Percentiles rank a stretch among this genome's conserved stretches.
Conservation (phyloP, 768 basidiomycete genomes). For the Pholiota conissans region DNA sequence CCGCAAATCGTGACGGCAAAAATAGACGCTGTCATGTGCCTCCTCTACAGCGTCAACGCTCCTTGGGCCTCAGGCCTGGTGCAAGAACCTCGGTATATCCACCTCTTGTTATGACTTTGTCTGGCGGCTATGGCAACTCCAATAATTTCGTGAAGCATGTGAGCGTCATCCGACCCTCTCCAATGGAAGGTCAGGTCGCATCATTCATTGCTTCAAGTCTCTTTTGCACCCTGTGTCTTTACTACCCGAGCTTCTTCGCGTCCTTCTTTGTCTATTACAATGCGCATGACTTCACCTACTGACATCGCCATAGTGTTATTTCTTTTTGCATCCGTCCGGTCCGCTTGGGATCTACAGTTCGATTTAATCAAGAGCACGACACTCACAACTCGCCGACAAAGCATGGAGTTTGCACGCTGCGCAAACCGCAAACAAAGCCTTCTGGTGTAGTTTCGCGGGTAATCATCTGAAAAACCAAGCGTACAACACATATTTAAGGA, state of each 20-base stretch:
- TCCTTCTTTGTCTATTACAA: background rate
- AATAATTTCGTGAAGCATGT: background rate
- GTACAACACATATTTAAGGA: background rate
- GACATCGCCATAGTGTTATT: background rate
- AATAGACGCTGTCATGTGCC: background rate
- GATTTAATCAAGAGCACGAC: background rate
- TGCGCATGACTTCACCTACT: background rate
- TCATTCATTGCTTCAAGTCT: background rate
- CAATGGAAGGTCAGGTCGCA: background rate
- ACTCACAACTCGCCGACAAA: background rate
- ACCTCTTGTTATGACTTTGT: background rate
- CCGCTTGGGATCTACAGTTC: background rate
- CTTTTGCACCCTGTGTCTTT: background rate
- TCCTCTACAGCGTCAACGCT: background rate
- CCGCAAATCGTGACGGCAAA: background rate
- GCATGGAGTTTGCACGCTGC: background rate
- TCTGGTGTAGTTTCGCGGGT: conserved; percentile 1
- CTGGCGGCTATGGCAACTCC: no score
- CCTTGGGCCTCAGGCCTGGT: background rate
- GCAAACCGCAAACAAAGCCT: background rate
- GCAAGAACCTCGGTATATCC: conserved; percentile 14
- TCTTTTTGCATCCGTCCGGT: background rate
- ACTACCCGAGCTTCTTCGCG: background rate
- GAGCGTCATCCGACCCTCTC: conserved; percentile 8
- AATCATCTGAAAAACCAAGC: conserved; percentile 4